Base-by-base conservation (phyloP, 768 basidiomycete species). In the Cyathus striatus region DNA sequence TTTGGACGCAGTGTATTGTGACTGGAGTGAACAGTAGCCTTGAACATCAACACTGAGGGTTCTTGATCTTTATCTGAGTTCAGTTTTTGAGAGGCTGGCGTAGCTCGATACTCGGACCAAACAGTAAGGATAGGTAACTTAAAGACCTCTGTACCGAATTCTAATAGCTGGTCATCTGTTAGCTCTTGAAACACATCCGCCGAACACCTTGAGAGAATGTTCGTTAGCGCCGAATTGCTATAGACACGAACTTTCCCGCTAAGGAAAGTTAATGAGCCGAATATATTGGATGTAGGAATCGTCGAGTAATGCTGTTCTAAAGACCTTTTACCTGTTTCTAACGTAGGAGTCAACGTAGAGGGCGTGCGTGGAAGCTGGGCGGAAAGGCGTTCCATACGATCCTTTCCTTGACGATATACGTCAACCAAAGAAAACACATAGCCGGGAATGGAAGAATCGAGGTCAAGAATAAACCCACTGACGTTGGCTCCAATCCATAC, bases 11-110 rank as follows among this genome's bases (percentile, higher is more conserved):
- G 68, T 2, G 77, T 82, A 57, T 98, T 98, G 46, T 82, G 76
- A 56, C 92, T 96, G 0, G 87, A 83, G 55, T 93, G 89, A 17
- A 98, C 76, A n/a, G 88, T 86, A 53, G 79, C 77, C 59, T 90
- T 92, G 70, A 96, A 85, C 47, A 89, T 69, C 22, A 95, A 66
- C 2, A 75, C 70, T 1, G 86, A 81, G 0, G 82, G 74, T 46
- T 76, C 75, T 5, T 47, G 49, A 13, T 66, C 64, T 6, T 48
- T 47, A 13, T 49, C 51, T 18, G 53, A 54, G n/a, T 49, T 55
- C 3, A 62, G 50, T 46, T 70, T 73, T 25, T 68, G 63, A 10
- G 62, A 59, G 6, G 71, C 59, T 1, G 79, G 68, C 2, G 75
- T 72, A 6, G 85, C 77, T 22, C 80, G 79, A 59, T 87, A 93